Conservation (phyloP, 1,284 basidiomycete species). For the Moesziomyces sp. region DNA sequence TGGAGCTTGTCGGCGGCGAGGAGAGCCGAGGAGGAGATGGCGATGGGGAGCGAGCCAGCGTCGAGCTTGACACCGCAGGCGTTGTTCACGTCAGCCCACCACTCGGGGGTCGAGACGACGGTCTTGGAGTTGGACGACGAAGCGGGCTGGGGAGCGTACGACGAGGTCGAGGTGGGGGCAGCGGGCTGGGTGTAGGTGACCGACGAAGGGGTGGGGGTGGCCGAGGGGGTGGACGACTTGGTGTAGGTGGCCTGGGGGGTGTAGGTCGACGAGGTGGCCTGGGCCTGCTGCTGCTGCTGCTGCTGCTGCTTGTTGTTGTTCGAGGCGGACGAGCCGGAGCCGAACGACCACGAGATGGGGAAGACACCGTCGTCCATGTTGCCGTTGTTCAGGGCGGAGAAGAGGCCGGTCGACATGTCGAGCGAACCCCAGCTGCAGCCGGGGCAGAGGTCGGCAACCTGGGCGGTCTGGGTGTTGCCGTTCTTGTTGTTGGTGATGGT, state of each 20-base stretch:
- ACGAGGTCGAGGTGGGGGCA: slow-evolving; percentile 15
- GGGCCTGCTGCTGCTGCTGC: slow-evolving; percentile 28
- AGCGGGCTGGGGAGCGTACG: slow-evolving; percentile 38
- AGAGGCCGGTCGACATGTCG: slow-evolving; percentile 81
- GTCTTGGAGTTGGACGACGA: slow-evolving; percentile 36
- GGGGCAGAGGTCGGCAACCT: slow-evolving; percentile 78
- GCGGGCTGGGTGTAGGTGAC: slow-evolving; percentile 7
- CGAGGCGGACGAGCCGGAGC: slow-evolving; percentile 31
- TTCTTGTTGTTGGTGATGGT: slow-evolving; percentile 73
- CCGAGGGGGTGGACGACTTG: slow-evolving; percentile 7
- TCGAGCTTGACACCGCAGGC: slow-evolving; percentile 36
- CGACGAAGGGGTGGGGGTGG: slow-evolving; percentile 27
- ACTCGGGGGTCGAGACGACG: slow-evolving; percentile 47
- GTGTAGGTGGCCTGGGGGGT: slow-evolving; percentile 24
- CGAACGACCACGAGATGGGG: slow-evolving; percentile 61
- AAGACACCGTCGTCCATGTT: slow-evolving; percentile 61
- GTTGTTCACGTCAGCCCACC: slow-evolving; percentile 44
- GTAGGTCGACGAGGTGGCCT: slow-evolving; percentile 32
- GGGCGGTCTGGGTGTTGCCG: slow-evolving; percentile 75
- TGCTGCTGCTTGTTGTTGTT: slow-evolving; percentile 45
- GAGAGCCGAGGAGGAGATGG: slow-evolving; percentile 44
- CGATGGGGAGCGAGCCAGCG: slow-evolving; percentile 41
- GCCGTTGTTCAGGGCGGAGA: slow-evolving; percentile 69
- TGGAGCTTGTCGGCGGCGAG: slow-evolving; percentile 40
- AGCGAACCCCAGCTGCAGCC: slow-evolving; percentile 79